Base-by-base conservation (phyloP, 192 early-diverging fungal genomes). In the Geranomyces variabilis region DNA sequence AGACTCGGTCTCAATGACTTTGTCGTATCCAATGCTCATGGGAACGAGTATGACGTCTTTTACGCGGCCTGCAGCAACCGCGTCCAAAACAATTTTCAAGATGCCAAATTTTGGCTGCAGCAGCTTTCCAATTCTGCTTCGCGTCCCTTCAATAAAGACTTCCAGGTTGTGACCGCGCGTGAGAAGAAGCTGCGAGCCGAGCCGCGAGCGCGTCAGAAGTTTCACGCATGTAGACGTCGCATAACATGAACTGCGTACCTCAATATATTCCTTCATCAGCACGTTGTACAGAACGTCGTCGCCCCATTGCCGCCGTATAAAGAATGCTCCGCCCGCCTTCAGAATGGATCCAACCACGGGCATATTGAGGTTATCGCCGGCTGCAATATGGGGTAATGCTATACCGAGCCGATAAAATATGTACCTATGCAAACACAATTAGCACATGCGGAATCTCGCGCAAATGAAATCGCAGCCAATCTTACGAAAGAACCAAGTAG, bases 361-460 rank as follows among this genome's bases (percentile, higher is more conserved):
- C 77, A 94, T 80, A 67, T 94, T 89, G 58, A 94, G 77, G 80
- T 94, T 94, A 53, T 94, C 88, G 19, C 93, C 93, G 33, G 93
- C 93, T 31, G 90, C 89, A 75, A 94, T 94, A 62, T 93, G 91
- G 15, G 93, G 93, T 29, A 92, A 72, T 1, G 86, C 88, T 4
- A 92, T 66, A n/a, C 91, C 91, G 45, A 92, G 85, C 28, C 91
- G 86, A 81, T 89, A 92, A 76, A 94, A 89, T 13, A 94, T 80
- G 47, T 80, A 80, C 60, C 75, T 77, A 43, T 24, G 6, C 43
- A 36, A 60, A 34, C 4, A 24, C 30, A 24, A 26, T 53, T 4
- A 53, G 51, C n/a, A 53, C 19, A 53, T 30, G 33, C 43, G 10
- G 6, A 15, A 4, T 7, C 31, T 1, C 1, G 14, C 7, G 10